Evolutionary conservation across 1,284 basidiomycete species (phyloP).

Genomic region (Apiotrichum mycotoxinovorans): DNA sequence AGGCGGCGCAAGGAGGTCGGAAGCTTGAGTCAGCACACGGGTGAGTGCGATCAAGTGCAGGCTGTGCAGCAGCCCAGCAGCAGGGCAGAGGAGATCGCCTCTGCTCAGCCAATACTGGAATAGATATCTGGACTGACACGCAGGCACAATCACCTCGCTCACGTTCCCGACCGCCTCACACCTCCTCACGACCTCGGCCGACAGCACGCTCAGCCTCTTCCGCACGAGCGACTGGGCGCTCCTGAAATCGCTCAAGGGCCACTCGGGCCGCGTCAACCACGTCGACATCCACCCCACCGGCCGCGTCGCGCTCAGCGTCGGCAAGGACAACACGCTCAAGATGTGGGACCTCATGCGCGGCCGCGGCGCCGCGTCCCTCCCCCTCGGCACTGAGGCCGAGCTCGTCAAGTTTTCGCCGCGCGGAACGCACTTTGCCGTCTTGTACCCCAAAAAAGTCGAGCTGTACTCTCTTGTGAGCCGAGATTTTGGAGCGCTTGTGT

Average conservation of each 20-base stretch:
- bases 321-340: conserved; percentile 79
- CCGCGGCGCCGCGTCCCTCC: conserved; percentile 79
- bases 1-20: conserved; percentile 86
- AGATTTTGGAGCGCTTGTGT: not conserved
- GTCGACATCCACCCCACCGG: conserved; percentile 89
- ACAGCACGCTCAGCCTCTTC: conserved; percentile 84
- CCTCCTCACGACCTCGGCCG: conserved; percentile 83
- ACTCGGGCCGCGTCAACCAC: conserved; percentile 85
- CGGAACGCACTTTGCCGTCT: conserved; percentile 73
- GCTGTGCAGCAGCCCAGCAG: not conserved
- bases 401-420: conserved; percentile 75
- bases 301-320: conserved; percentile 84
- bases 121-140: not conserved
- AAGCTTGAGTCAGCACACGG: conserved; percentile 85
- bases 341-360: conserved; percentile 99
- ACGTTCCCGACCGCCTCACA: conserved; percentile 84
- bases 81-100: not conserved
- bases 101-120: not conserved
- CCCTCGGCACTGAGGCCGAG: conserved; percentile 84
- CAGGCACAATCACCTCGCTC: conserved; percentile 87
- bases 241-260: conserved; percentile 81
- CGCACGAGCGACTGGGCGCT: conserved; percentile 89
- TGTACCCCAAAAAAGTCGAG: conserved; percentile 64
- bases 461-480: conserved; percentile 29
- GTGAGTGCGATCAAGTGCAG: conserved; percentile 52